A percentile compares a stretch with the other conserved stretches of the same genome.
Evolutionary conservation across 805 yeast species (phyloP).

Genomic region (Limtongia smithiae): DNA sequence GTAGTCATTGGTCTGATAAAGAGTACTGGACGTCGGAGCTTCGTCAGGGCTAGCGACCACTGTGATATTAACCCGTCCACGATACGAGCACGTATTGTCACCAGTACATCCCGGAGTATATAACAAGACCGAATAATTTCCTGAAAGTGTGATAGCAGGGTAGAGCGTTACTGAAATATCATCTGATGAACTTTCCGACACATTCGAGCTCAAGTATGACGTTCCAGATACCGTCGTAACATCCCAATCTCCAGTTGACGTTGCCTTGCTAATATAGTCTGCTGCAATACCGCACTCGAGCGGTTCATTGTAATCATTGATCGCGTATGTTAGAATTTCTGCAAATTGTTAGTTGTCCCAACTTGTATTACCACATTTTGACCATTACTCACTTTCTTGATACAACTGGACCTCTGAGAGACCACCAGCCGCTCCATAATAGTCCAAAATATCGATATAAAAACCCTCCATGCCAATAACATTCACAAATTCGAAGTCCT

Average conservation of each 20-base stretch:
- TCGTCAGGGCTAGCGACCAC: constrained; percentile 49
- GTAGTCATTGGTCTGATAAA: constrained; percentile 77
- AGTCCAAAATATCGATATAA: constrained; percentile 59
- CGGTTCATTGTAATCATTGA: constrained; percentile 60
- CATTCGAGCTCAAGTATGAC: constrained; percentile 36
- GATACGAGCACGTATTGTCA: constrained; percentile 61
- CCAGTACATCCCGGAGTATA: constrained; percentile 83
- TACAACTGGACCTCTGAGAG: constrained; percentile 70
- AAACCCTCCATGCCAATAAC: constrained; percentile 56
- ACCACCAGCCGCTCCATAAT: constrained; percentile 67
- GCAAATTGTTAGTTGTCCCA: not conserved
- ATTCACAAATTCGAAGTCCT: constrained; percentile 80
- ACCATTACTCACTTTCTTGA: constrained; percentile 44
- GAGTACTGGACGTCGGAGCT: constrained; percentile 41
- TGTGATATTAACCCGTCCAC: constrained; percentile 80
- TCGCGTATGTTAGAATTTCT: constrained; percentile 61
- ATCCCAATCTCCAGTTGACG: constrained; percentile 33
- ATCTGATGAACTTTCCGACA: constrained; percentile 6
- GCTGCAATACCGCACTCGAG: constrained; percentile 51
- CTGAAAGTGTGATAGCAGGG: constrained; percentile 69
- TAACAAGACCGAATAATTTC: constrained; percentile 66
- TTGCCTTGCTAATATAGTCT: constrained; percentile 36
- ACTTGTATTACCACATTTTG: not conserved
- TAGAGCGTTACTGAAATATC: constrained; percentile 39
- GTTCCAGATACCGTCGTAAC: constrained; percentile 35